Base-by-base conservation (phyloP, 2,329 filamentous ascomycete genomes). In the Cordyceps farinosa region DNA sequence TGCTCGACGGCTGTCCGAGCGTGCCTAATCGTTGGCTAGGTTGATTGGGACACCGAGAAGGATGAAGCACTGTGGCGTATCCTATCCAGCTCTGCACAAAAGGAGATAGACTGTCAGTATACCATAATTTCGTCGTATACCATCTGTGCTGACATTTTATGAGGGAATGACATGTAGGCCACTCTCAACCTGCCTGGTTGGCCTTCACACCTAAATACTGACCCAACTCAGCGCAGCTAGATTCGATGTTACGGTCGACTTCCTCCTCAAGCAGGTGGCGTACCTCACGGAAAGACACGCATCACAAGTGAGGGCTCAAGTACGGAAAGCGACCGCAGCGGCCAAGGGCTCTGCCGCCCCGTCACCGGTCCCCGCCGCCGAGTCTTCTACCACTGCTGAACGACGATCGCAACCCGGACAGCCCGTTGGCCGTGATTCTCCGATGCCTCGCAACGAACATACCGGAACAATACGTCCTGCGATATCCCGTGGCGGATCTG, bases 221-320 rank as follows among this genome's bases (percentile, higher is more conserved):
- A 73, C 64, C 51, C 64, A n/a, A 48, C 54, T 27, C 68, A 90
- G 89, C 72, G 91, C 91, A 53, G 81, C 84, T 59, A 82, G 86
- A 52, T 97, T 97, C 76, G 85, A 93, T 66, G 94, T 97, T 27
- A 89, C 91, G 32, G 86, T 96, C 64, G 84, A 92, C 47, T 98
- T 98, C 71, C 83, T 99, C 38, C 85, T 97, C 17, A 91, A 97
- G 73, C 92, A 99, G 76, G 92, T 92, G 66, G 92, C 92, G 75
- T 97, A 92, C 85, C 85, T 98, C 6, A 97, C 95, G 72, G 93
- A 98, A 73, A 84, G 91, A 58, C 92, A 98, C 77, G 85, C 96
- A 34, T 90, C 91, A 0, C 92, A 97, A 73, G 91, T 98, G 54
- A 87, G 91, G 68, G 92, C 90, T 27, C 92, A 97, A 77, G 92